phyloP scores from a whole-genome alignment of 768 basidiomycete genomes.

The Agaricus sinodeliciosus region DNA sequence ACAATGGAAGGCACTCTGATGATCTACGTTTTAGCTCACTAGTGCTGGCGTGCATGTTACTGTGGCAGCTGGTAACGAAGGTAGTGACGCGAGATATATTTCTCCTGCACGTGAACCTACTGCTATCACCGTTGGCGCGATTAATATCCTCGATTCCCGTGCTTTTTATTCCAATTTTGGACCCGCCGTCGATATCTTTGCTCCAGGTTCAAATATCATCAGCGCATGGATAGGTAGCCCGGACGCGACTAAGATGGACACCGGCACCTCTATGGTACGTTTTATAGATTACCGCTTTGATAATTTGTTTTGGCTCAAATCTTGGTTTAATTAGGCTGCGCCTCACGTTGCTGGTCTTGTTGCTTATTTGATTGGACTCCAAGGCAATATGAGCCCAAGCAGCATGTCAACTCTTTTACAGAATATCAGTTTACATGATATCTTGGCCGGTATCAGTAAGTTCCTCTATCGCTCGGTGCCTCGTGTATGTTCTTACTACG shows the following conservation, averaged over 20 bases:
- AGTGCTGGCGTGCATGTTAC: conserved; percentile 24
- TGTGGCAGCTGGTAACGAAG: conserved; percentile 31
- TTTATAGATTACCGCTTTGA: neutral
- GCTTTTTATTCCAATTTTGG: conserved; percentile 35
- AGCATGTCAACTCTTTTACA: conserved; percentile 19
- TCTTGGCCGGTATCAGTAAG: conserved; percentile 23
- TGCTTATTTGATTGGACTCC: conserved; percentile 25
- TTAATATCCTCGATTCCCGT: conserved; percentile 25
- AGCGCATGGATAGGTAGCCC: conserved; percentile 23
- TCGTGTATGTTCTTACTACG: neutral
- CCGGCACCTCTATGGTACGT: conserved; percentile 21
- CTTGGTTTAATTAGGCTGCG: conserved; percentile 20
- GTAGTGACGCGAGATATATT: conserved; percentile 21
- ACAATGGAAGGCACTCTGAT: neutral
- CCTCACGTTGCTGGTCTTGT: conserved; percentile 36
- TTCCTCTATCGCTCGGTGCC: neutral
- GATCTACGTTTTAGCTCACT: conserved; percentile 17
- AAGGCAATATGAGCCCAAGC: conserved; percentile 26
- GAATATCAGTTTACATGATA: conserved; percentile 19
- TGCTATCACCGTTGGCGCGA: conserved; percentile 33
- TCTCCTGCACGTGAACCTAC: conserved; percentile 29
- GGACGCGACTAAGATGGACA: conserved; percentile 18
- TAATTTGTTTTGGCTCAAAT: neutral
- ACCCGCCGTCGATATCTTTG: conserved; percentile 32
- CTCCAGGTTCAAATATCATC: conserved; percentile 29